These are phyloP conservation scores for Podospora bellae-mahoneyi DNA, from an alignment of 495 filamentous ascomycete genomes.

Conservation along the genomic window DNA sequence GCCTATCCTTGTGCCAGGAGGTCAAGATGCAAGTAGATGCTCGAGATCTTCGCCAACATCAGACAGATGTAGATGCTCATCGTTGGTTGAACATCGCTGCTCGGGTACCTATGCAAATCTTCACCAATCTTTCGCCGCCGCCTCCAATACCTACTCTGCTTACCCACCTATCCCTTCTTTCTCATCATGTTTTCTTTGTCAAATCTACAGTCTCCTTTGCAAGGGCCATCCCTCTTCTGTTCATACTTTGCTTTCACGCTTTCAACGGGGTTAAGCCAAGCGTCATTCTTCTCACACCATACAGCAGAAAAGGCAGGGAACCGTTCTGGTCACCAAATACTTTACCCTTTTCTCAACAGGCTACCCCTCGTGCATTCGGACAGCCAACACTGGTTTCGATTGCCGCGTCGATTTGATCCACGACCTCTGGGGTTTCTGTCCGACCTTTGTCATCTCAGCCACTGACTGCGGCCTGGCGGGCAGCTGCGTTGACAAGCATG, in stretches of 20 bases:
- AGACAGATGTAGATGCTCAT: too few species aligned
- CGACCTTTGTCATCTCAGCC: constrained; percentile 11
- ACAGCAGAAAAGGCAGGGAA: constrained; percentile 4
- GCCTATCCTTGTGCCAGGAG: neutral
- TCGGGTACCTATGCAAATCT: too few species aligned
- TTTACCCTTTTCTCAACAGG: constrained; percentile 15
- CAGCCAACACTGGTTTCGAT: constrained; percentile 24
- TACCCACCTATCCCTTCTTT: too few species aligned
- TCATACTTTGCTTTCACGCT: neutral
- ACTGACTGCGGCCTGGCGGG: constrained; percentile 25
- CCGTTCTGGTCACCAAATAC: constrained; percentile 13
- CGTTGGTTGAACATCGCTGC: too few species aligned
- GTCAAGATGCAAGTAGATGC: too few species aligned
- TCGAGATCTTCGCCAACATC: too few species aligned
- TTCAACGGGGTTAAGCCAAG: neutral
- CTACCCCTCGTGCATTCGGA: constrained; percentile 11
- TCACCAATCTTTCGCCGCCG: too few species aligned
- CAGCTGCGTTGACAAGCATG: constrained; percentile 23
- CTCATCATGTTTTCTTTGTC: too few species aligned
- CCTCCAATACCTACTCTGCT: too few species aligned
- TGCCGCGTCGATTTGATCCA: constrained; percentile 21
- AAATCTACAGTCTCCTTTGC: too few species aligned
- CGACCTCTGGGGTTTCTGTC: constrained; percentile 27
- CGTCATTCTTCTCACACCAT: neutral
- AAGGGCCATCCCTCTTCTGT: neutral